These are phyloP conservation scores for Candida easanensis DNA, from an alignment of 805 yeast species.

Conservation along the genomic window DNA sequence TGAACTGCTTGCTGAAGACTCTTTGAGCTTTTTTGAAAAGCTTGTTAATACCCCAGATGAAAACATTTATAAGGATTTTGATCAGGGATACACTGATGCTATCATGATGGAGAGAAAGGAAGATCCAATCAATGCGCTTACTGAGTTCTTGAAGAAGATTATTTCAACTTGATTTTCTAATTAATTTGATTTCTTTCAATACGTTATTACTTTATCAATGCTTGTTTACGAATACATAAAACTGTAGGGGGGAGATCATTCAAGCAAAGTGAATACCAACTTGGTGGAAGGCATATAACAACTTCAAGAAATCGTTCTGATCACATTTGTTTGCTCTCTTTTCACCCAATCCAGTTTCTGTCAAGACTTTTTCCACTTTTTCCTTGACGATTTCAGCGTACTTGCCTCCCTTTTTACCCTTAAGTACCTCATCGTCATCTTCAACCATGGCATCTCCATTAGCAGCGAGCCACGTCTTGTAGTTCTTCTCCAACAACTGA, in stretches of 20 bases:
- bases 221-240: no score
- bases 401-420: conserved; percentile 32
- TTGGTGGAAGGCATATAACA: conserved; percentile 91
- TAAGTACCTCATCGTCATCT: conserved; percentile 30
- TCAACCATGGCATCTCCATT: conserved; percentile 37
- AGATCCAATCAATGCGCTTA: not conserved
- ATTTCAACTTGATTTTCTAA: not conserved
- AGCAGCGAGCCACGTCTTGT: conserved; percentile 68
- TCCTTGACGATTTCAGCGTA: conserved; percentile 50
- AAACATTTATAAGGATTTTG: not conserved
- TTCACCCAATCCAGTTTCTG: conserved; percentile 77
- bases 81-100: not conserved
- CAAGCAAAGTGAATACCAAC: conserved; percentile 95
- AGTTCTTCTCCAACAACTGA: conserved; percentile 82
- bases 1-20: conserved; percentile 2
- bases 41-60: not conserved
- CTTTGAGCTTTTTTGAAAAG: not conserved
- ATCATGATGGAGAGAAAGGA: conserved; percentile 1
- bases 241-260: not conserved
- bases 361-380: conserved; percentile 70
- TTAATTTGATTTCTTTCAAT: no score
- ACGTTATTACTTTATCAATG: no score
- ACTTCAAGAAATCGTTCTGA: conserved; percentile 86
- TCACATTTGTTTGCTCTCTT: conserved; percentile 93
- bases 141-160: not conserved